A percentile compares a stretch with the other conserved stretches of the same genome.
Conservation (phyloP, 768 basidiomycete genomes). For the Hortiboletus flavorubellus region DNA sequence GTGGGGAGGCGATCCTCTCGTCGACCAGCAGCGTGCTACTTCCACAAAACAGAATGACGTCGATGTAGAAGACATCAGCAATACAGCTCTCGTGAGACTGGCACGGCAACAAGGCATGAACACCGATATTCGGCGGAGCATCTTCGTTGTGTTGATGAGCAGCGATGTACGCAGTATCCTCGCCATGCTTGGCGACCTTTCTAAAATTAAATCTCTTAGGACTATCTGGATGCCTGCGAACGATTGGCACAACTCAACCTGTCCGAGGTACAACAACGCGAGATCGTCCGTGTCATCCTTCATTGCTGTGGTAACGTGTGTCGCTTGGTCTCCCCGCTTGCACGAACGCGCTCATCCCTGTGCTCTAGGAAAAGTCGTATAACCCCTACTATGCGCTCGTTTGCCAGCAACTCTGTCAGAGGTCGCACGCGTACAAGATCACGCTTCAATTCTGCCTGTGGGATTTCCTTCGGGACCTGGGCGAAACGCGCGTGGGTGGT, state of each 20-base stretch:
- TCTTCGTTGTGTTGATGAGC: constrained; percentile 95
- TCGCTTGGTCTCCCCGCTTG: not conserved
- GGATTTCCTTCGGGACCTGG: constrained; percentile 94
- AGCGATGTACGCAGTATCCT: constrained; percentile 64
- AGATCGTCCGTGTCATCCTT: constrained; percentile 87
- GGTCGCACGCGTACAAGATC: constrained; percentile 81
- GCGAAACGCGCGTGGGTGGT: constrained; percentile 80
- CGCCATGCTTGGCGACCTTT: not conserved
- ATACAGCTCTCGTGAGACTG: constrained; percentile 61
- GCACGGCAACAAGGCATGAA: constrained; percentile 98
- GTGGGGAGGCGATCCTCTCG: constrained; percentile 89
- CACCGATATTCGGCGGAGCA: constrained; percentile 86
- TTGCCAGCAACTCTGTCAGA: constrained; percentile 73
- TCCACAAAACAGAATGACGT: constrained; percentile 21
- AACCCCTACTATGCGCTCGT: constrained; percentile 96
- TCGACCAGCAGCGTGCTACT: constrained; percentile 54
- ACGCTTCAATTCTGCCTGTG: constrained; percentile 94
- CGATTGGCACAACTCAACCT: constrained; percentile 80
- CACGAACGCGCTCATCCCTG: not conserved
- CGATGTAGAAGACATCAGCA: constrained; percentile 28
- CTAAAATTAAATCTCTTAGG: constrained; percentile 45
- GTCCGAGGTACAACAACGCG: constrained; percentile 88
- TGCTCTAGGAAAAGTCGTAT: constrained; percentile 72
- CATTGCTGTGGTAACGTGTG: constrained; percentile 90
- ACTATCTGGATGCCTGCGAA: constrained; percentile 94